Evolutionary conservation across 1,139 yeast genomes (phyloP), one percentile per base, ranked within the genome.

Genomic region (Entelexis paramagnoliae): DNA sequence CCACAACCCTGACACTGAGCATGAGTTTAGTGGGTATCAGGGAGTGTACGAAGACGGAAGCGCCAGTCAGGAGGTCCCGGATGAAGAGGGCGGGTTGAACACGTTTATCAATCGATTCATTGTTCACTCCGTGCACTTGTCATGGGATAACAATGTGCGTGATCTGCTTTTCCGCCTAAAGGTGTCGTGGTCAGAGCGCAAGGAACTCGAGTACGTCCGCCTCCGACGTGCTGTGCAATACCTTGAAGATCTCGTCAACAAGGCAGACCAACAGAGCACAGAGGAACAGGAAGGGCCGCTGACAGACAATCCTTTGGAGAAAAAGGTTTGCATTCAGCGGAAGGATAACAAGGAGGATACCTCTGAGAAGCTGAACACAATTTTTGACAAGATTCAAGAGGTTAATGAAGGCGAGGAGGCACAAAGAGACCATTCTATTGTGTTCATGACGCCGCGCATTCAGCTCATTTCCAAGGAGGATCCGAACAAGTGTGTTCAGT

Each of bases 381-480:
- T 56, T 20, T 56, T 58, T 46, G 43, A 50, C 9, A 58, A 53
- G 8, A 51, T 61, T 13, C 46, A 40, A 34, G 45, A 36, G 1
- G 53, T 56, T 2, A 41, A 38, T 13, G 49, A 42, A 16, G 41
- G 44, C 28, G 55, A 59, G 29, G 39, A 34, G 17, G 53, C 51
- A 16, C 47, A 39, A 39, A 86, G 82, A 58, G 79, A 82, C 49
- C 85, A 78, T 61, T 65, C 81, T 57, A 73, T 89, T 45, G 85
- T 85, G 54, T 73, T 89, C 36, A 72, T 86, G 13, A 77, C 89
- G 1, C 97, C 98, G 0, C 97, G 91, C 64, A 78, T 91, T 49
- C 95, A 89, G 63, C 66, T 89, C 22, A 81, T 83, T 55, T 76
- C 85, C 49, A 81, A 81, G 34, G 77, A 77, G 50, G 77, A 78